Conservation (phyloP, 208 protist genomes). For the Porcisia hertigi region DNA sequence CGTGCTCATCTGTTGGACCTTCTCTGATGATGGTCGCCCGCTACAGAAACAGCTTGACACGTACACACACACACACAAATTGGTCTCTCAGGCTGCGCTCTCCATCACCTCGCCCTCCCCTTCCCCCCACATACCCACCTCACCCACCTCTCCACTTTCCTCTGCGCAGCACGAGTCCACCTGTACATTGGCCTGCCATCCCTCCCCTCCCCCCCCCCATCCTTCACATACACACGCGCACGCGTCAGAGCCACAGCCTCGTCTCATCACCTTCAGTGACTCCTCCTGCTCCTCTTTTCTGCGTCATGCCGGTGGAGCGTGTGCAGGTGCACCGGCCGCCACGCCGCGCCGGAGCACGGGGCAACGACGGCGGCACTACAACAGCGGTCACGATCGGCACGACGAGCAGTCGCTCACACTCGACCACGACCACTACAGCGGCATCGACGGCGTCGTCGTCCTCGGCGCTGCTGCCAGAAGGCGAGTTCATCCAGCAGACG, state of each 20-base stretch:
- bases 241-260: not conserved
- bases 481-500: not conserved
- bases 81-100: too few species aligned
- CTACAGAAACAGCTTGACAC: too few species aligned
- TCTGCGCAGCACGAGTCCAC: too few species aligned
- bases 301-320: conserved; percentile 15
- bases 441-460: conserved; percentile 9
- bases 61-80: too few species aligned
- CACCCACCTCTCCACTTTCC: too few species aligned
- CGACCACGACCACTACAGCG: not conserved
- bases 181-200: too few species aligned
- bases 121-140: not conserved
- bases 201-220: not conserved
- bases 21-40: too few species aligned
- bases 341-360: conserved; percentile 1
- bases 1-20: too few species aligned
- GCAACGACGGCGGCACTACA: not conserved
- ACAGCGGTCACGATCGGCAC: conserved; percentile 21
- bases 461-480: not conserved
- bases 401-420: conserved; percentile 17
- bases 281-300: not conserved
- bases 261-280: not conserved
- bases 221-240: not conserved
- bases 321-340: not conserved
- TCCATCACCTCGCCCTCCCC: too few species aligned